These are phyloP conservation scores for Sphaerulina populicola DNA, from an alignment of 2,329 filamentous ascomycete genomes.

Conservation along the genomic window DNA sequence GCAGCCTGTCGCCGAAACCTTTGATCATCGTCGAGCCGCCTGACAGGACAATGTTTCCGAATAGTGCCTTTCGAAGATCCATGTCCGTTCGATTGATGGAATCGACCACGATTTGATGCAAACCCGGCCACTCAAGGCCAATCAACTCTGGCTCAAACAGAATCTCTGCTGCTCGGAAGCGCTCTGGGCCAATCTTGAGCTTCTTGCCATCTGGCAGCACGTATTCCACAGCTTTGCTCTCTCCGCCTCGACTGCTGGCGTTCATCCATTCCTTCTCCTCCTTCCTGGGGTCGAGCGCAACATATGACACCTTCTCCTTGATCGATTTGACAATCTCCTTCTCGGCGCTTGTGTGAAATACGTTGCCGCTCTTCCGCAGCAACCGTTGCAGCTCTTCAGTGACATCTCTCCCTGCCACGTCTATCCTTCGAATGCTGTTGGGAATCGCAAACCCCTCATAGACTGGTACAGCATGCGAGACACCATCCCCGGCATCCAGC, in stretches of 20 bases:
- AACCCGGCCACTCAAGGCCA: conserved; percentile 88
- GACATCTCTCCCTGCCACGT: conserved; percentile 90
- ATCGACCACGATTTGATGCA: conserved; percentile 97
- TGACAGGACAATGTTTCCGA: conserved; percentile 93
- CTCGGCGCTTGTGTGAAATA: conserved; percentile 96
- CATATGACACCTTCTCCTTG: conserved; percentile 90
- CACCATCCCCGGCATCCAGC: conserved; percentile 87
- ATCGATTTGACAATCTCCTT: conserved; percentile 98
- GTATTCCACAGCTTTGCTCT: conserved; percentile 77
- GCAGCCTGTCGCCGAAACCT: conserved; percentile 85
- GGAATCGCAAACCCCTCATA: conserved; percentile 97
- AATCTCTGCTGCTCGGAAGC: conserved; percentile 93
- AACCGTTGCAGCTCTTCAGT: conserved; percentile 91
- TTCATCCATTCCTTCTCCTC: conserved; percentile 93
- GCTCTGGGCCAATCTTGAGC: conserved; percentile 86
- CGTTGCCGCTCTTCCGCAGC: conserved; percentile 81
- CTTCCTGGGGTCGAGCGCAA: conserved; percentile 79
- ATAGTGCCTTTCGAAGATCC: conserved; percentile 86
- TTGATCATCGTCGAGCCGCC: conserved; percentile 94
- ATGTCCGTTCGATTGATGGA: conserved; percentile 91
- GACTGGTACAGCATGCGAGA: conserved; percentile 93
- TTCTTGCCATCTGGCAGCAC: conserved; percentile 85
- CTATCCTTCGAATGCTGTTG: conserved; percentile 88
- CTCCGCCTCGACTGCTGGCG: conserved; percentile 52
- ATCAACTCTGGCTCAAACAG: conserved; percentile 97